Conservation (phyloP, 2,329 filamentous ascomycete species). For the Tympanopsis confertula region DNA sequence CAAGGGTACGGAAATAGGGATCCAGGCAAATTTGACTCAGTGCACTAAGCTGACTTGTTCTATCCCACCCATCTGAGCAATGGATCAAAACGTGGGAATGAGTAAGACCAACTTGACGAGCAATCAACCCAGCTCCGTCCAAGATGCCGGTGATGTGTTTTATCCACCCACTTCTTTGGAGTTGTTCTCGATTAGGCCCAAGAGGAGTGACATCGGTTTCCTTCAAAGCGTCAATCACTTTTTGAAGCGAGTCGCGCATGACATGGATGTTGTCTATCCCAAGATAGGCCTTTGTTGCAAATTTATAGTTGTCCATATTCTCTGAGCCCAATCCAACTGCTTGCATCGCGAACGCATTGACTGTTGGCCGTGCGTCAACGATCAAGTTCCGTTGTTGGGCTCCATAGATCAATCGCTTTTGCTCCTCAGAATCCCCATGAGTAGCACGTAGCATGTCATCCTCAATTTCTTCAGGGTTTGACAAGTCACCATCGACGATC, state of each 20-base stretch:
- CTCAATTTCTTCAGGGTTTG: conserved; percentile 54
- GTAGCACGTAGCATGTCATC: conserved; percentile 49
- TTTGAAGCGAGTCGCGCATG: conserved; percentile 83
- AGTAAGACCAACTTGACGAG: conserved; percentile 76
- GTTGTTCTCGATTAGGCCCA: conserved; percentile 67
- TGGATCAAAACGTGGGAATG: conserved; percentile 94
- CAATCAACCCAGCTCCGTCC: conserved; percentile 74
- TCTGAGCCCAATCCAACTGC: conserved; percentile 87
- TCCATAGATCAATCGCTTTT: conserved; percentile 67
- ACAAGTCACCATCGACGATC: conserved; percentile 34
- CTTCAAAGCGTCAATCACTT: conserved; percentile 79
- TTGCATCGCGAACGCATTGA: conserved; percentile 92
- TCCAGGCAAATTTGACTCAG: conserved; percentile 88
- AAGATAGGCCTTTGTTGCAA: conserved; percentile 80
- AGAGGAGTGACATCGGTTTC: conserved; percentile 80
- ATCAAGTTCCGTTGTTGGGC: conserved; percentile 91
- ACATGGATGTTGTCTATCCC: conserved; percentile 98
- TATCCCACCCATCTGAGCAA: conserved; percentile 97
- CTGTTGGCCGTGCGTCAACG: conserved; percentile 83
- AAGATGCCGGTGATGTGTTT: conserved; percentile 78
- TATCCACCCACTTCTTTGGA: conserved; percentile 80
- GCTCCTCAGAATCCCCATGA: conserved; percentile 1
- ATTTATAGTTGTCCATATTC: conserved; percentile 95
- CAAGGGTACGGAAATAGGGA: conserved; percentile 85
- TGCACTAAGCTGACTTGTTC: conserved; percentile 86